Base-by-base conservation (phyloP, 495 filamentous ascomycete genomes). In the Sporormia fimetaria region DNA sequence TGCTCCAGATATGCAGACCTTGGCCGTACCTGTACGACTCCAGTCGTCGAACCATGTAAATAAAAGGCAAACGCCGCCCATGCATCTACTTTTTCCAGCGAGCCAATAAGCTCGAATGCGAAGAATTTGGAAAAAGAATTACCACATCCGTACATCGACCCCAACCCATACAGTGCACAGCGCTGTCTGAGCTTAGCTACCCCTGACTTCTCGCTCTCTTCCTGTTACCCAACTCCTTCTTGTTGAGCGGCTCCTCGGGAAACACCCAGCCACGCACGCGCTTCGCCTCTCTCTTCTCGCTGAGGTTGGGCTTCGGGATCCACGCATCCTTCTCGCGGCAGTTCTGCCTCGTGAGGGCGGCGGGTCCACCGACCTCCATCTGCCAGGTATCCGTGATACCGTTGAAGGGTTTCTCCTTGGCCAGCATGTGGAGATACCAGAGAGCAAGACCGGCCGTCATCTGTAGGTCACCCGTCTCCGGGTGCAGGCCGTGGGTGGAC, bases 281-380 rank as follows among this genome's bases (percentile, higher is more conserved):
- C 67, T 87, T 93, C 34, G 84, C 84, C 63, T 83, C 80, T 15
- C 87, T 67, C 67, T 76, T 80, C 71, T 95, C 87, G 3, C 78
- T 74, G 44, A 81, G 66, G 52, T 86, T 80, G 25, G 81, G 79
- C 65, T 79, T 78, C 7, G 85, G 85, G 57, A 95, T 90, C 87
- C 87, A 93, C 47, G 69, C 65, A 59, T 95, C 87, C 44, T 81
- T 74, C 1, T 70, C 68, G 0, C 72, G 57, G 35, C 81, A 65
- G 33, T 81, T 80, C 59, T 81, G 72, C 23, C 86, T 60, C 2
- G 80, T 86, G 12, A 83, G 67, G 38, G 81, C 79, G 6, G 77
- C 80, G 0, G 87, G 84, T 5, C 80, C 81, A 5, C 86, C 86
- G 46, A 92, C 80, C 51, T 90, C 83, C 49, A 80, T 64, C 55